These are phyloP conservation scores for Fusarium pseudoanthophilum DNA, from an alignment of 2,329 filamentous ascomycete species.

Conservation along the genomic window DNA sequence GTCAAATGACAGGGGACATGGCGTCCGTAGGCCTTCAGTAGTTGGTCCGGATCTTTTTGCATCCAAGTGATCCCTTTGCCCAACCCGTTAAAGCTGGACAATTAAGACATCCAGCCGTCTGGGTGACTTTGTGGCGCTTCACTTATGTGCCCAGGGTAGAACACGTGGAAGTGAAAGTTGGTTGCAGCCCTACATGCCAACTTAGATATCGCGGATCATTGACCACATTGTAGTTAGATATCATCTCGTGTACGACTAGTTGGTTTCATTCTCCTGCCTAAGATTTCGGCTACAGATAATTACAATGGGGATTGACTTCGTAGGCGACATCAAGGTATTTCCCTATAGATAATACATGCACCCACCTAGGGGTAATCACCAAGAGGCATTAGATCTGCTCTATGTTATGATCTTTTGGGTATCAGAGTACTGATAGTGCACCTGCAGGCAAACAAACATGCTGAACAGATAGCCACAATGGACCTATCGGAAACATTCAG, in stretches of 20 bases:
- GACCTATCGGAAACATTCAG: background rate
- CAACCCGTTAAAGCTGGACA: background rate
- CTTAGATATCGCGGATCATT: slow-evolving; percentile 16
- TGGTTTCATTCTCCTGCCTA: slow-evolving; percentile 16
- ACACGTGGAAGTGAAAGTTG: slow-evolving; percentile 10
- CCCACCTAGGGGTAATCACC: background rate
- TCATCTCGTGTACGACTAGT: slow-evolving; percentile 6
- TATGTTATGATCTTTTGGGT: background rate
- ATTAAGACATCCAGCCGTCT: background rate
- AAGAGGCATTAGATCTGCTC: background rate
- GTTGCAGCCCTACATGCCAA: slow-evolving; percentile 22
- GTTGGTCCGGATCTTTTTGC: background rate
- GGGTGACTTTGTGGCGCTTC: background rate
- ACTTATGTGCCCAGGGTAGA: slow-evolving; percentile 3
- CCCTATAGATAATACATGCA: background rate
- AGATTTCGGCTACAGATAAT: slow-evolving; percentile 13
- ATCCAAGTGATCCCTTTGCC: background rate
- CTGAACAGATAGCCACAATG: background rate
- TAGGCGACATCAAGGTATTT: background rate
- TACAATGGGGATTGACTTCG: background rate
- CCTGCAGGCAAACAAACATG: background rate
- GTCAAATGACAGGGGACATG: slow-evolving; percentile 5
- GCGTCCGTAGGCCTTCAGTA: background rate
- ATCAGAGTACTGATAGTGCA: background rate
- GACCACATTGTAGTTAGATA: slow-evolving; percentile 21